A percentile compares a stretch with the other conserved stretches of the same genome.
Conservation (phyloP, 345 rosid species). For the Isatis tinctoria region DNA sequence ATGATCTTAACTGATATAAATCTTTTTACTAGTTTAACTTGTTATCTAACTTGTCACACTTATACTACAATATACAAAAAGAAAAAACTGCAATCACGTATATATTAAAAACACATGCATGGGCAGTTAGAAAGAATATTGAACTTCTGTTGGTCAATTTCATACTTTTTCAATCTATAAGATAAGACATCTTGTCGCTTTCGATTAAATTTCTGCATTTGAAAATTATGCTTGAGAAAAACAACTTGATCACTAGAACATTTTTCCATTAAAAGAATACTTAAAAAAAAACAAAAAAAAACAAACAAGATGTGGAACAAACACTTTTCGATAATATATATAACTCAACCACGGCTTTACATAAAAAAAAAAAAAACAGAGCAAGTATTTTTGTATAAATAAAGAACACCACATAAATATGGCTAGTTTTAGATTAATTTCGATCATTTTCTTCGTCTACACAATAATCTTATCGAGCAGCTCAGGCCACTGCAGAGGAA, state of each 20-base stretch:
- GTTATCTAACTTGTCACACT: too few species aligned
- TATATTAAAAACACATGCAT: too few species aligned
- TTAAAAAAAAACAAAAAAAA: background rate
- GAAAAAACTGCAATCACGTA: too few species aligned
- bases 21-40: too few species aligned
- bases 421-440: background rate
- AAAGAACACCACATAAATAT: constrained; percentile 6
- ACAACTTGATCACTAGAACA: background rate
- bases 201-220: background rate
- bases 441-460: background rate
- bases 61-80: too few species aligned
- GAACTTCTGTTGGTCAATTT: background rate
- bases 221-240: background rate
- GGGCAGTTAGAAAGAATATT: background rate
- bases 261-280: too few species aligned
- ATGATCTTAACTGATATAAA: too few species aligned
- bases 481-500: background rate
- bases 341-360: background rate
- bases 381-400: background rate
- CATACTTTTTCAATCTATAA: background rate
- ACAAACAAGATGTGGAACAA: background rate
- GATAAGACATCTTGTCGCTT: background rate
- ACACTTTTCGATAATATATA: background rate
- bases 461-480: background rate
- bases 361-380: background rate